Evolutionary conservation across 768 basidiomycete species (phyloP).

Genomic region (Cubamyces sp.): DNA sequence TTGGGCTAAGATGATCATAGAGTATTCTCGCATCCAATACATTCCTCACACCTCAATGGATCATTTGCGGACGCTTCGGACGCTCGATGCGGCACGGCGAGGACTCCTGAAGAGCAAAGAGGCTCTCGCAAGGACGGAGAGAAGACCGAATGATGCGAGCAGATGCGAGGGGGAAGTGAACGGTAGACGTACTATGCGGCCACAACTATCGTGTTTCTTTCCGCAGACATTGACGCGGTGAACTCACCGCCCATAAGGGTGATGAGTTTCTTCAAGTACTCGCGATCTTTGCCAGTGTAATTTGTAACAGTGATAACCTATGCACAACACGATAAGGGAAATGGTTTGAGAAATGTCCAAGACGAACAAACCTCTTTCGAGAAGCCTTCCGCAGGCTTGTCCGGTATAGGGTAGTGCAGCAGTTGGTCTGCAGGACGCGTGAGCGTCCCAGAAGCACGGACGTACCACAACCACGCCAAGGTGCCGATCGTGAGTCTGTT

Average conservation of each 20-base stretch:
- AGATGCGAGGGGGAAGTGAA: neutral
- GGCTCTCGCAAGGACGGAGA: too few relatives aligned
- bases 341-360: too few relatives aligned
- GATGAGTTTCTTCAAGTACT: slow-evolving; percentile 87
- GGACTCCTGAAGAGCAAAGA: too few relatives aligned
- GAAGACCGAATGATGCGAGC: too few relatives aligned
- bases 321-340: neutral
- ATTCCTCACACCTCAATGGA: too few relatives aligned
- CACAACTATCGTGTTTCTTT: slow-evolving; percentile 75
- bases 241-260: slow-evolving; percentile 75
- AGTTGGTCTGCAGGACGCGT: slow-evolving; percentile 73
- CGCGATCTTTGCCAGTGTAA: slow-evolving; percentile 84
- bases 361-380: slow-evolving; percentile 55
- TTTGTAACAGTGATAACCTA: slow-evolving; percentile 87
- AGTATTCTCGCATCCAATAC: too few relatives aligned
- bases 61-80: too few relatives aligned
- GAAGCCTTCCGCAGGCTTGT: slow-evolving; percentile 61
- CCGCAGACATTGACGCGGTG: slow-evolving; percentile 77
- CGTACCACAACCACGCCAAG: slow-evolving; percentile 82
- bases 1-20: too few relatives aligned
- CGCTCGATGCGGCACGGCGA: too few relatives aligned
- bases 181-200: slow-evolving; percentile 71
- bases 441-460: slow-evolving; percentile 63
- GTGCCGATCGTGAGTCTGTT: slow-evolving; percentile 70
- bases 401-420: slow-evolving; percentile 83